Percentiles rank a stretch among this genome's conserved stretches.
Evolutionary conservation across 345 rosid species (phyloP).

Genomic region (Microthlaspi erraticum): DNA sequence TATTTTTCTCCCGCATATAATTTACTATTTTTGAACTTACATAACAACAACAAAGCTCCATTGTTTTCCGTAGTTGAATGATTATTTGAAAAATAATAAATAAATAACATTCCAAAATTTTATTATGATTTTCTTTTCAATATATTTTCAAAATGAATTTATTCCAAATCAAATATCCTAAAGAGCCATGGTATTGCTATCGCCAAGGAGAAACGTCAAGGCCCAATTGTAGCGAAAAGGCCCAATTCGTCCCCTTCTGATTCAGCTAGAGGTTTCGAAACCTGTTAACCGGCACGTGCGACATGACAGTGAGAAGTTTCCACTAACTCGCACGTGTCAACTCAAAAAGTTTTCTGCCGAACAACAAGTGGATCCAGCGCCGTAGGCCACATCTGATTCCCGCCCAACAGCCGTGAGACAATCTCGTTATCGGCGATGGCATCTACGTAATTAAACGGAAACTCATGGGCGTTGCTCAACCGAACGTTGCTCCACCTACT

Average conservation of each 20-base stretch:
- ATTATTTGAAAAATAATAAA: no score
- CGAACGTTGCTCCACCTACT: conserved; percentile 52
- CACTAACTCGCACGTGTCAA: conserved; percentile 30
- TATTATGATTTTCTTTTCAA: neutral
- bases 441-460: conserved; percentile 58
- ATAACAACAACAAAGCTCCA: neutral
- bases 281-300: conserved; percentile 20
- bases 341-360: conserved; percentile 48
- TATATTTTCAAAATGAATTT: neutral
- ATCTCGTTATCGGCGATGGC: conserved; percentile 48
- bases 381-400: conserved; percentile 61
- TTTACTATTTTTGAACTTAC: neutral
- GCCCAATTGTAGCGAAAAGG: conserved; percentile 8
- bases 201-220: neutral
- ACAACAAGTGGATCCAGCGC: conserved; percentile 75
- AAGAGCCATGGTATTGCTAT: neutral
- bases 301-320: neutral
- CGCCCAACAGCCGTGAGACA: conserved; percentile 46
- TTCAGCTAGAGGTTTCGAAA: neutral
- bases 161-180: neutral
- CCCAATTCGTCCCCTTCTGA: conserved; percentile 12
- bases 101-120: neutral
- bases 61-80: neutral
- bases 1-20: neutral
- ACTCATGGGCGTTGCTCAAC: conserved; percentile 43